These are phyloP conservation scores for Malus hybrid DNA, from an alignment of 331 rosid genomes.

Conservation along the genomic window DNA sequence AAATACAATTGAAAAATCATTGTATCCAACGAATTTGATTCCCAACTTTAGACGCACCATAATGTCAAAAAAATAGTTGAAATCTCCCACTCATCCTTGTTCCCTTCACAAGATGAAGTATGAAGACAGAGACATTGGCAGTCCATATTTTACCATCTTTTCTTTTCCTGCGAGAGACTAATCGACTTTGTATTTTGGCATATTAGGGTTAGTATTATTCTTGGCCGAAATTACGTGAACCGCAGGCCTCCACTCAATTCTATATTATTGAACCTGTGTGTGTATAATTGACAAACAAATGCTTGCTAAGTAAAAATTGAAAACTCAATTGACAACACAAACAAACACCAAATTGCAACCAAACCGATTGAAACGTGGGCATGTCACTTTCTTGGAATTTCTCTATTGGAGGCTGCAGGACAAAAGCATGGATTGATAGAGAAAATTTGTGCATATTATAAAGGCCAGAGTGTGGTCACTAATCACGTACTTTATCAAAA, in stretches of 20 bases:
- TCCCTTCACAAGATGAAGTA: slow-evolving; percentile 1
- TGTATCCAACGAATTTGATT: background rate
- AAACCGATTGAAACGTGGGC: slow-evolving; percentile 15
- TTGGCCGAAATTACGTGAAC: background rate
- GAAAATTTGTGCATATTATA: slow-evolving; percentile 11
- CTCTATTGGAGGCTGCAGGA: slow-evolving; percentile 17
- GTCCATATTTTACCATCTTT: background rate
- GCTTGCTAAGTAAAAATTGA: background rate
- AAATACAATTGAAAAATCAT: background rate
- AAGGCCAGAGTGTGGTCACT: background rate
- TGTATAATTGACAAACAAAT: background rate
- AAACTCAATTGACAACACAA: background rate
- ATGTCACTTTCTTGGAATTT: slow-evolving; percentile 12
- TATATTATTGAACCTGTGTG: background rate
- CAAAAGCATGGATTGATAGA: background rate
- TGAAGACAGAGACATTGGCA: background rate
- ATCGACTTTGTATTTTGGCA: background rate
- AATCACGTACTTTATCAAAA: slow-evolving; percentile 8
- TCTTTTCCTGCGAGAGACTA: background rate
- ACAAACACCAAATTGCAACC: slow-evolving; percentile 6
- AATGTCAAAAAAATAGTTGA: background rate
- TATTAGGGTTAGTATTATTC: background rate
- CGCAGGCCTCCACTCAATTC: background rate
- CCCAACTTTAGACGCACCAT: slow-evolving; percentile 6
- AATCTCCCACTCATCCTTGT: slow-evolving; percentile 5